Conservation (phyloP, 805 yeast genomes). For the Pichia nanzhaoensis region DNA sequence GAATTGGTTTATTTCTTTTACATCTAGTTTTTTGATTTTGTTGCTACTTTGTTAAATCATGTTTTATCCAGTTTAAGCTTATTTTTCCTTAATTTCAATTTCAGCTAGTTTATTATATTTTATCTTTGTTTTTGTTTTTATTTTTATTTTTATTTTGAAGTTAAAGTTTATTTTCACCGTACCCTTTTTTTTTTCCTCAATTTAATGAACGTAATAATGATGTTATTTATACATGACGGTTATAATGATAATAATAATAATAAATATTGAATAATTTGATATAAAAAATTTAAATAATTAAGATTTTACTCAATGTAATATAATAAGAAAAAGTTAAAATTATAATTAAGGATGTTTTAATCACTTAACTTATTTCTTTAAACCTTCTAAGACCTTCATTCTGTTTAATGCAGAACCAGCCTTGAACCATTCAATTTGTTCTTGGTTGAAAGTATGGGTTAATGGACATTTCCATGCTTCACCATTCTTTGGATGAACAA, state of each 20-base stretch:
- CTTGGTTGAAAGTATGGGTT: slow-evolving; percentile 92
- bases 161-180: too few species aligned
- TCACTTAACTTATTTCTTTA: slow-evolving; percentile 1
- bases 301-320: background rate
- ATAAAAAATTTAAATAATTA: background rate
- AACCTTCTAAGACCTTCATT: slow-evolving; percentile 36
- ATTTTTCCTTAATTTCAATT: too few species aligned
- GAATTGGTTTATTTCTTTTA: slow-evolving; percentile 14
- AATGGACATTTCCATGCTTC: slow-evolving; percentile 82
- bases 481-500: slow-evolving; percentile 68
- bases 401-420: slow-evolving; percentile 98
- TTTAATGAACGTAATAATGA: too few species aligned
- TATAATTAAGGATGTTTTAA: background rate
- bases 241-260: background rate
- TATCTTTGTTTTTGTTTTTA: too few species aligned
- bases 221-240: background rate
- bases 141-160: too few species aligned
- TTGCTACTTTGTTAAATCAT: too few species aligned
- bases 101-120: too few species aligned
- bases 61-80: too few species aligned
- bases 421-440: slow-evolving; percentile 99
- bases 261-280: slow-evolving; percentile 4
- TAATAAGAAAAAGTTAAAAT: slow-evolving; percentile 3
- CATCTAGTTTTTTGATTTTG: background rate
- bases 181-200: too few species aligned